Base-by-base conservation (phyloP, 441 rosid genomes). In the Hura crepitans region DNA sequence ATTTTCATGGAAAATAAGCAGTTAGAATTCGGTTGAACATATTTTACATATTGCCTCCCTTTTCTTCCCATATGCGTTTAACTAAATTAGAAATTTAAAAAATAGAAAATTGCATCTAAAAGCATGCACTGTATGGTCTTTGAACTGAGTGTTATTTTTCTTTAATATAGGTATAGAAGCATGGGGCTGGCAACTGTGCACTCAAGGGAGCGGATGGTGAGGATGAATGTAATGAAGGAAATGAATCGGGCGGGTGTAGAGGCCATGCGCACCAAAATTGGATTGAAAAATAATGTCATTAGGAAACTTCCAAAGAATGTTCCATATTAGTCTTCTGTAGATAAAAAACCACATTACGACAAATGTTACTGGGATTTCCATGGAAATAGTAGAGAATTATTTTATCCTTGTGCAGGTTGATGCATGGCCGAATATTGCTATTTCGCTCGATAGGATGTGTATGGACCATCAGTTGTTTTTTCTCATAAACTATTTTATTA, bases 121-220 rank as follows among this genome's bases (percentile, higher is more conserved):
- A 55, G 59, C 23, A 15, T 13, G 55, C 37, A 23, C 22, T 1
- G 10, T 31, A 28, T 39, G 53, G 31, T 35, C 53, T 58, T 12
- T 60, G 14, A 30, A 18, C 28, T 45, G 46, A 30, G 14, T 35
- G 39, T 8, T 4, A 35, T 4, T 35, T 8, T 17, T 49, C 8
- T 30, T 15, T 13, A 15, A 71, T 78, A 45, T 84, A 91, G 98
- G 85, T 91, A 89, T 80, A 81, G 82, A 86, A 87, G 87, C 79
- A 85, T 92, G 97, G 97, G 97, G 42, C 73, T 94, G 72, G 86
- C 87, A 6, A 90, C 97, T 0, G 96, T 85, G 70, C 96, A 79
- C 75, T 85, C 97, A 3, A 92, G 85, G 76, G 90, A 90, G 78
- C 87, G 85, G 22, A 74, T 80, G 77, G 96, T 92, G 81, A 86